Evolutionary conservation across 2,329 filamentous ascomycete species (phyloP).

Genomic region (Aspergillus sp.): DNA sequence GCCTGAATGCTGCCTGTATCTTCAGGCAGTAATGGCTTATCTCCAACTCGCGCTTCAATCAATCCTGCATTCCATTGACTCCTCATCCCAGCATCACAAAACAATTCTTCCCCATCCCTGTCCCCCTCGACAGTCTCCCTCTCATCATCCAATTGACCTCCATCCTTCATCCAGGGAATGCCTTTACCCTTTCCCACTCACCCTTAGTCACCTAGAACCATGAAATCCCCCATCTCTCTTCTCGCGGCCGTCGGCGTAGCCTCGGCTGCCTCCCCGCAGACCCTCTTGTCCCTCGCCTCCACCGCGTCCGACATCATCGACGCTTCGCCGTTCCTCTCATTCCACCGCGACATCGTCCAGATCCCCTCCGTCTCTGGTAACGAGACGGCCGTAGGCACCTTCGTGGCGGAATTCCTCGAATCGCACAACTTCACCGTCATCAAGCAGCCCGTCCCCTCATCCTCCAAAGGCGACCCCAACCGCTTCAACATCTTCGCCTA

Average conservation of each 20-base stretch:
- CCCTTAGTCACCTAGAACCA: background rate
- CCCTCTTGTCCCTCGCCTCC: constrained; percentile 11
- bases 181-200: background rate
- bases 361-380: constrained; percentile 71
- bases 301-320: constrained; percentile 37
- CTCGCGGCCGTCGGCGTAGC: constrained; percentile 21
- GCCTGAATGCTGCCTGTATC: background rate
- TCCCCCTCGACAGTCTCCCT: background rate
- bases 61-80: no score
- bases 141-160: background rate
- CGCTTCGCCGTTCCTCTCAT: constrained; percentile 60
- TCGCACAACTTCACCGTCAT: constrained; percentile 63
- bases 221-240: constrained; percentile 20
- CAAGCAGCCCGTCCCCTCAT: constrained; percentile 49
- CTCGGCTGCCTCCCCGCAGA: constrained; percentile 28
- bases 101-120: background rate
- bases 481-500: constrained; percentile 79
- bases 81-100: background rate
- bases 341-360: constrained; percentile 75
- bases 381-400: constrained; percentile 69
- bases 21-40: background rate
- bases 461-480: constrained; percentile 27
- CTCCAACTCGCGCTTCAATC: background rate
- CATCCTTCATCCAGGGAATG: background rate
- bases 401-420: constrained; percentile 68